Conservation (phyloP, 2,329 filamentous ascomycete genomes). For the Alternaria conjuncta region DNA sequence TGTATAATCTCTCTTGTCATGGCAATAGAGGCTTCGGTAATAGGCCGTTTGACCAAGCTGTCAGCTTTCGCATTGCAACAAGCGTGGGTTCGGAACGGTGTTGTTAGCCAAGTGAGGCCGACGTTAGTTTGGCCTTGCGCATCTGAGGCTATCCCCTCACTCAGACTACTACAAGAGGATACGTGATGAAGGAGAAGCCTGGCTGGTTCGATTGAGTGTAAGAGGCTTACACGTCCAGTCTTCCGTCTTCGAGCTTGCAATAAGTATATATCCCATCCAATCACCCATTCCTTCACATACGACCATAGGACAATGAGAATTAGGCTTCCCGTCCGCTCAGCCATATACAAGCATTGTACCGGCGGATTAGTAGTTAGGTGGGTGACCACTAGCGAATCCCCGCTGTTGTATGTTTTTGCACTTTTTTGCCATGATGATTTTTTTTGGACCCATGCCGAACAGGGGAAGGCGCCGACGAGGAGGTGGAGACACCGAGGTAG, state of each 20-base stretch:
- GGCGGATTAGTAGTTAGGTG: background rate
- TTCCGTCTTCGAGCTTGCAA: background rate
- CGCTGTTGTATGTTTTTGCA: conserved; percentile 1
- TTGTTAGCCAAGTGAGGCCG: background rate
- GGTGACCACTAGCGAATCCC: background rate
- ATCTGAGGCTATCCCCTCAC: background rate
- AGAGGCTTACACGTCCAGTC: background rate
- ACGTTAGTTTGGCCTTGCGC: background rate
- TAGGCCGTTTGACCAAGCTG: background rate
- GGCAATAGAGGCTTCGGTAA: background rate
- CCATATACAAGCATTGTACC: conserved; percentile 1
- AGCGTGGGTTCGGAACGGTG: background rate
- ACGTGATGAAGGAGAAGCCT: background rate
- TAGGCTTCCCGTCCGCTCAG: conserved; percentile 1
- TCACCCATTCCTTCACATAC: background rate
- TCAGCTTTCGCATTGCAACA: background rate
- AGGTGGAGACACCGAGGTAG: background rate
- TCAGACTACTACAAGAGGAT: background rate
- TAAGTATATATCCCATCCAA: fast-evolving
- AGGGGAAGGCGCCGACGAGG: background rate
- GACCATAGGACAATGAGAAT: background rate
- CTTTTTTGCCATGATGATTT: background rate
- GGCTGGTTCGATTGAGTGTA: background rate
- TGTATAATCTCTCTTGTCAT: background rate
- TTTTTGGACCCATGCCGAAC: background rate